Evolutionary conservation across 1,284 basidiomycete species (phyloP), one percentile per base, ranked within the genome.

Genomic region (Austroboletus olivaceoglutinosus): DNA sequence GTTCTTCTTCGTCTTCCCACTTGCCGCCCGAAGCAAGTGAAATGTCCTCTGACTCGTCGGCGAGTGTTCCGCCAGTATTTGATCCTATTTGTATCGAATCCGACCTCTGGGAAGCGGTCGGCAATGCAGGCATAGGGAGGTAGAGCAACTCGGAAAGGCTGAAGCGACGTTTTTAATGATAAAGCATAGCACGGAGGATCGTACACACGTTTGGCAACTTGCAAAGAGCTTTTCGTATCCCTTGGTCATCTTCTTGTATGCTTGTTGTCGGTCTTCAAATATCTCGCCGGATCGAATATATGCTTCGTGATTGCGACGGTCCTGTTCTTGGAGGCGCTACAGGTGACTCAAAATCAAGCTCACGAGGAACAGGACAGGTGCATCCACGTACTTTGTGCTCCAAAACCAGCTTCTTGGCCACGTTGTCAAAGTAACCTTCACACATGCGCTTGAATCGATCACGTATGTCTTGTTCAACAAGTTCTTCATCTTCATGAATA

Each of bases 261-360:
- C 91, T 70, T 99, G 94, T 68, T 98, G 94, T 18, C 97, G 85
- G 70, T 99, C 97, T 67, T 99, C 97, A 60, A 99, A 99, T 58
- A 99, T 98, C 72, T 99, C 95, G 22, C 96, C 96, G 1, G 93
- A 98, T 34, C 93, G 90, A 62, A 99, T 98, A 68, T 99, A 99
- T 51, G 96, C 97, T 73, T 99, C 96, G 63, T 98, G 95, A 60
- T 99, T 99, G 45, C 89, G 82, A 58, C 88, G 85, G 67, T 99
- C 97, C 72, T 98, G 94, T 56, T 98, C 93, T 82, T 98, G 92
- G 38, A 99, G 76, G 52, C 89, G 86, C 91, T 98, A 64, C 30
- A 51, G 21, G 49, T 11, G 30, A 29, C 13, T 23, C 40, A 15
- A 34, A 31, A 50, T 51, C 10, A 16, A 43, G 36, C 29, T 25